Evolutionary conservation across 257 asterid species (phyloP).

Genomic region (Leonotis leonurus): DNA sequence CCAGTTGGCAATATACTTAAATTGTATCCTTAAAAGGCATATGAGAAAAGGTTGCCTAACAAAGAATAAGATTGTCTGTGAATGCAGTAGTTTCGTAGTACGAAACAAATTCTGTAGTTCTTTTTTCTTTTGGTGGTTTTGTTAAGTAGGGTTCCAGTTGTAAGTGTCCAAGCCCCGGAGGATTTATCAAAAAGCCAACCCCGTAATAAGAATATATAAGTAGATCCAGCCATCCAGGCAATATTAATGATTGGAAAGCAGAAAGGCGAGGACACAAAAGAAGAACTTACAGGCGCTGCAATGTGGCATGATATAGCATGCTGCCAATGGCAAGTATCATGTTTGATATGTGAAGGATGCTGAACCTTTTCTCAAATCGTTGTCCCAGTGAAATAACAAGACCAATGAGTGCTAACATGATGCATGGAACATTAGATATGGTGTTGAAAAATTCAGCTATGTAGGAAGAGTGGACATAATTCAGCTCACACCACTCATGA

Average conservation of each 20-base stretch:
- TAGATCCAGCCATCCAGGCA: not conserved
- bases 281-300: slow-evolving; percentile 76
- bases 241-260: not conserved
- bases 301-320: slow-evolving; percentile 79
- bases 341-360: slow-evolving; percentile 85
- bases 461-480: slow-evolving; percentile 80
- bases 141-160: not conserved
- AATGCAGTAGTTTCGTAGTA: too few species aligned
- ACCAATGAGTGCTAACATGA: slow-evolving; percentile 74
- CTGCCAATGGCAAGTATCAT: slow-evolving; percentile 88
- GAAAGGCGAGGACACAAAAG: slow-evolving; percentile 6
- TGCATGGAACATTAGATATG: slow-evolving; percentile 68
- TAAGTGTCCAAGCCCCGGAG: too few species aligned
- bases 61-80: not conserved
- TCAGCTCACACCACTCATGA: slow-evolving; percentile 95
- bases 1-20: too few species aligned
- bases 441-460: slow-evolving; percentile 93
- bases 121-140: not conserved
- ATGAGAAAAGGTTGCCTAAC: not conserved
- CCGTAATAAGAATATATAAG: not conserved
- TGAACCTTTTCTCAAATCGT: slow-evolving; percentile 85
- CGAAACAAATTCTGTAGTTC: not conserved
- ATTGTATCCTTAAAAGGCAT: not conserved
- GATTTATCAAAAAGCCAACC: not conserved
- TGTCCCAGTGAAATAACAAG: slow-evolving; percentile 73